Percentiles rank a stretch among this genome's conserved stretches.
phyloP scores from a whole-genome alignment of 2,329 filamentous ascomycete genomes.

The Venturiaceae sp. region DNA sequence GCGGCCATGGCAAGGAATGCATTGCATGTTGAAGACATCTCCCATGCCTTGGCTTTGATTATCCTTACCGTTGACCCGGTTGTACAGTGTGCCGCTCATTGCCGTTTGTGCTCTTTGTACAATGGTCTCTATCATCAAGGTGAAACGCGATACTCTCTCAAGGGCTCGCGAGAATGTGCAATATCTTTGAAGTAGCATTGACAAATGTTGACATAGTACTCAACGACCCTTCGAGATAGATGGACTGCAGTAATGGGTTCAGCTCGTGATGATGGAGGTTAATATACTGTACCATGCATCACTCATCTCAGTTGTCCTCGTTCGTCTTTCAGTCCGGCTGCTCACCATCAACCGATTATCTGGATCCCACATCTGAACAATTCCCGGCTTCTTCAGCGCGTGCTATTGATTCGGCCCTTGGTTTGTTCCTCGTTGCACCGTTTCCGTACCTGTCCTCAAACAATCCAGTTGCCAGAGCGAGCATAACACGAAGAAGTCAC shows the following conservation, averaged over 20 bases:
- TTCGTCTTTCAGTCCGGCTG: no score
- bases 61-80: neutral
- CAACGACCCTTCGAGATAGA: neutral
- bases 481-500: neutral
- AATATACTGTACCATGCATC: neutral
- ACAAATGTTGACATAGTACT: slow-evolving; percentile 1
- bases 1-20: neutral
- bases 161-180: slow-evolving; percentile 1
- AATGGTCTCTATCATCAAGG: neutral
- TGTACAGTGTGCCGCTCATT: neutral
- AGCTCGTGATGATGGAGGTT: neutral
- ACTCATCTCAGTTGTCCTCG: neutral
- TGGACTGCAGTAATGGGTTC: neutral
- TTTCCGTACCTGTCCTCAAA: neutral
- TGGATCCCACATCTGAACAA: neutral
- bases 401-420: neutral
- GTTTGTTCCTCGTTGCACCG: neutral
- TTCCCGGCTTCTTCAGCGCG: neutral
- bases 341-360: neutral
- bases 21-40: neutral
- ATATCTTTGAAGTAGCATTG: slow-evolving; percentile 2
- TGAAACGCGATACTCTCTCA: neutral
- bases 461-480: neutral
- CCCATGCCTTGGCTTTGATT: no score
- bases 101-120: neutral